Base-by-base conservation (phyloP, 2,329 filamentous ascomycete species). In the Apiospora pterosperma region DNA sequence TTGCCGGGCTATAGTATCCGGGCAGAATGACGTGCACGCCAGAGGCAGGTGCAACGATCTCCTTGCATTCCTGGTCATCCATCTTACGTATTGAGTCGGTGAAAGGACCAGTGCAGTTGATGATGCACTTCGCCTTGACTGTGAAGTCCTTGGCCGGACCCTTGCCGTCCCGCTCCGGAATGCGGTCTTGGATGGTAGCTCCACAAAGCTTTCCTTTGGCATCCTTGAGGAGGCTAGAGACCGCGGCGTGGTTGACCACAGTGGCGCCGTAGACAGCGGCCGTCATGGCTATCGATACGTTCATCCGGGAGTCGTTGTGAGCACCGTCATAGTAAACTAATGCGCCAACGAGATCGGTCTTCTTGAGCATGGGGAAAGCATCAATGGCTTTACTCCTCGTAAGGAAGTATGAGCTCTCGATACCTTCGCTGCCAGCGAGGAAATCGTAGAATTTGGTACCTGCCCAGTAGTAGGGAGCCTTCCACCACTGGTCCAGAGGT, bases 261-360 rank as follows among this genome's bases (percentile, higher is more conserved):
- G 92, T 96, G 63, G 89, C 88, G 36, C 92, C 92, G 75, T 96
- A 96, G 52, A 96, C 81, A n/a, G 92, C 92, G 64, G 92, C 92
- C 21, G 93, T 96, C 88, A 95, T 92, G 23, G 92, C 92, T 64
- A 96, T 83, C 10, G 92, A 94, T 34, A 96, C 90, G 74, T 96
- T 96, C 92, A 97, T 96, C 61, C 93, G 88, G 23, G 92, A 96
- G 77, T 97, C 93, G 74, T 97, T 97, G 79, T 97, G 93, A 36
- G 92, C 92, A 71, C 93, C 93, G 79, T 97, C 92, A 76, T 96
- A 96, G 82, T 97, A 97, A 28, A 96, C 92, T 72, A 96, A 80
- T 65, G 92, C 92, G 66, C 93, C 93, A 55, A 93, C 86, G 16
- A 96, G 81, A 69, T 90, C 88, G 48, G 91, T 89, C 74, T 88